These are phyloP conservation scores for Globisporangium polare DNA, from an alignment of 352 stramenopile genomes.

Conservation along the genomic window DNA sequence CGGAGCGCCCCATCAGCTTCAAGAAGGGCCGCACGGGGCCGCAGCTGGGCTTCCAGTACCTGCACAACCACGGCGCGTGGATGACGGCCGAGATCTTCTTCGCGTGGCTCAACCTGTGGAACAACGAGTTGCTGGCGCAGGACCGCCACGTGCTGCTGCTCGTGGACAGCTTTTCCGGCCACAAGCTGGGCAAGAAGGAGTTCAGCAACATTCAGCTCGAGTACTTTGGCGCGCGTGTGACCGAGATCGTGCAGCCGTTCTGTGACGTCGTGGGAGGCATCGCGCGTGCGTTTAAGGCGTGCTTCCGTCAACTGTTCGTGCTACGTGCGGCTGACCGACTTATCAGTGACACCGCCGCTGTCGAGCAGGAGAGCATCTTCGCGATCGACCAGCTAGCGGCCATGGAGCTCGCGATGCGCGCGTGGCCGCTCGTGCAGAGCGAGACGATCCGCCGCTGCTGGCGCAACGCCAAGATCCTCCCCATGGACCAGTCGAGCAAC, in stretches of 20 bases:
- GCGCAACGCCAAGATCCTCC: conserved; percentile 15
- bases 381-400: conserved; percentile 7
- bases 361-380: neutral
- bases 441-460: conserved; percentile 15
- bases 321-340: conserved; percentile 13
- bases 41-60: conserved; percentile 13
- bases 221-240: conserved; percentile 6
- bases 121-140: conserved; percentile 8
- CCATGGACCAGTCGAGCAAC: conserved; percentile 5
- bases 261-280: conserved; percentile 11
- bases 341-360: neutral
- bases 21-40: neutral
- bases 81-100: conserved; percentile 14
- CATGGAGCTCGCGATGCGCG: conserved; percentile 14
- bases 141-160: conserved; percentile 18
- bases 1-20: conserved; percentile 5
- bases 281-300: conserved; percentile 16
- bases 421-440: conserved; percentile 13
- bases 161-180: conserved; percentile 7
- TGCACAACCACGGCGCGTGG: conserved; percentile 9
- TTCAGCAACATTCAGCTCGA: conserved; percentile 19
- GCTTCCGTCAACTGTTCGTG: conserved; percentile 13
- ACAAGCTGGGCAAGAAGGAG: conserved; percentile 1
- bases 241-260: conserved; percentile 12
- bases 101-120: conserved; percentile 10